Conservation (phyloP, 2,329 filamentous ascomycete species). For the Magnaporthiopsis poae region DNA sequence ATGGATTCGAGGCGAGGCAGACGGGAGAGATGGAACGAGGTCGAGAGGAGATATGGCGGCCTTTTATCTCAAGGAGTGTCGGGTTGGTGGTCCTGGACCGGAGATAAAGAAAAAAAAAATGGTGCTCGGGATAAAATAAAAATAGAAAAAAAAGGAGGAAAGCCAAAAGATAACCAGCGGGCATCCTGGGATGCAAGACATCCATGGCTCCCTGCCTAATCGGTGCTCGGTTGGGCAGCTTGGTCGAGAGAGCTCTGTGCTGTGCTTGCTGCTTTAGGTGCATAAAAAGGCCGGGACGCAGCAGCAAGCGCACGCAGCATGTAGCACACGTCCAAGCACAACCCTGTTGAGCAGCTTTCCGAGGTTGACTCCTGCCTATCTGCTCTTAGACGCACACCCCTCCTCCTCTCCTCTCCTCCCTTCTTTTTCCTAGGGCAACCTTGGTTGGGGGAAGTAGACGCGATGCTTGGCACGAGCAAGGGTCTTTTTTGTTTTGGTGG, state of each 20-base stretch:
- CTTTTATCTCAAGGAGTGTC: not conserved
- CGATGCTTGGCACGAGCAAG: not conserved
- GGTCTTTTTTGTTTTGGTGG: not conserved
- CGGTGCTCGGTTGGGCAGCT: not conserved
- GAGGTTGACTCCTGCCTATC: not conserved
- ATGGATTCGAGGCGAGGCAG: not conserved
- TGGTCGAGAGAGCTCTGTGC: not conserved
- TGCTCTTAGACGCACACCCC: not conserved
- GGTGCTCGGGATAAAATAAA: not conserved
- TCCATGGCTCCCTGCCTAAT: not conserved
- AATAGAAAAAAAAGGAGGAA: not conserved
- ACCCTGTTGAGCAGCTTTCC: not conserved
- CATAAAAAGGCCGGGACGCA: not conserved
- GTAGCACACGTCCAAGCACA: not conserved
- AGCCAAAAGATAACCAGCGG: not conserved
- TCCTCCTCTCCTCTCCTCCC: no score
- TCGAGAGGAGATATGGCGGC: not conserved
- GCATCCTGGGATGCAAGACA: not conserved
- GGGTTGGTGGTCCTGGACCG: not conserved
- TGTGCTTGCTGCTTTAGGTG: not conserved
- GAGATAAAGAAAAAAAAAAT: not conserved
- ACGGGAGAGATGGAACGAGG: not conserved
- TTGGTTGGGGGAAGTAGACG: not conserved
- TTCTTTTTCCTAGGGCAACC: not conserved
- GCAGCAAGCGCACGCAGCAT: no score